Base-by-base conservation (phyloP, 2,329 filamentous ascomycete species). In the Hymenoscyphus infarciens region DNA sequence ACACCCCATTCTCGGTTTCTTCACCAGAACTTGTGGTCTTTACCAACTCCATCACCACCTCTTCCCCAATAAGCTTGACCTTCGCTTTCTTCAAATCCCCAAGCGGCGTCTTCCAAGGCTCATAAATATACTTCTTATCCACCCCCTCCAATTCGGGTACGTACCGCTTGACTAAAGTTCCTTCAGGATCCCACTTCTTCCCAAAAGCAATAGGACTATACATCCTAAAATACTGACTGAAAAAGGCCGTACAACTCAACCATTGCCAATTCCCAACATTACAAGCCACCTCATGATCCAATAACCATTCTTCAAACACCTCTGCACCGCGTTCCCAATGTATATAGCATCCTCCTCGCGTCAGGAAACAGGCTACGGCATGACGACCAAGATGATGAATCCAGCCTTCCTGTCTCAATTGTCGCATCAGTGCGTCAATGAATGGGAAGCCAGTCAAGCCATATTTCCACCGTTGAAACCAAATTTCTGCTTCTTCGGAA, bases 261-360 rank as follows among this genome's bases (percentile, higher is more conserved):
- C 89, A 92, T 72, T 91, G 88, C 89, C 89, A 92, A 71, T 92
- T 92, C 0, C 89, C 89, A 0, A 82, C 82, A 69, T 92, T 92
- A 72, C 87, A 90, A 1, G 88, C 86, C 0, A 85, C 81, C 72
- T 92, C 89, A 71, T 92, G 89, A 71, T 93, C 90, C 56, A 93
- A 77, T 42, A 93, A 80, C 76, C 83, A 84, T 72, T 92, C 89
- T 70, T 91, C 88, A 64, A 93, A 93, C 1, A 92, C 89, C 56
- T 90, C 88, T 5, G 87, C 87, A 1, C 90, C 90, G 19, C 90
- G 83, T 76, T 92, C 89, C 89, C 90, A 93, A 70, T 87, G 84
- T 54, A 93, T 79, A 71, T 92, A 93, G 74, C 88, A 92, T 0
- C 90, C 90, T 1, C 90, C 89, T 2, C 90, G 80, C 0, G 90